Conservation (phyloP, 257 asterid genomes). For the Fraxinus cuspidata region DNA sequence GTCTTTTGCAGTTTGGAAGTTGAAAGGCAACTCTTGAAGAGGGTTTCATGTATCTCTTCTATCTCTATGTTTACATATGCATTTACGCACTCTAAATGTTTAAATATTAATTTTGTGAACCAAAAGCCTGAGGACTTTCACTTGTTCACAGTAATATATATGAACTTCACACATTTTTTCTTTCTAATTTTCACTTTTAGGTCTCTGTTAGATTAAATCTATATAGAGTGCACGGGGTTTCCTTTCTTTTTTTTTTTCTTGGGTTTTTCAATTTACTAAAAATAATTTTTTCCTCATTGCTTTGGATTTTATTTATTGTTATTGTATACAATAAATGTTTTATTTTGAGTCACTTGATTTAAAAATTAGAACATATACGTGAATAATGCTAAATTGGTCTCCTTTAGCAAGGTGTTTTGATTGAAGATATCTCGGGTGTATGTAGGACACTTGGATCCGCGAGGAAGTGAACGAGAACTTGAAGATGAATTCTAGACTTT, state of each 20-base stretch:
- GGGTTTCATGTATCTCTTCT: conserved; percentile 33
- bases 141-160: not conserved
- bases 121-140: not conserved
- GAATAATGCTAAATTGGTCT: not conserved
- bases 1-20: too few species aligned
- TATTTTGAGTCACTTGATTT: not conserved
- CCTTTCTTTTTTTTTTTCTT: too few species aligned
- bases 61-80: not conserved
- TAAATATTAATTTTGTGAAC: not conserved
- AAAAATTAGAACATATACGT: not conserved
- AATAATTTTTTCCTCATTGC: not conserved
- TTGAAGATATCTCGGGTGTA: conserved; percentile 78
- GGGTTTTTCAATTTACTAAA: not conserved
- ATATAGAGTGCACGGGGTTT: not conserved
- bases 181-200: not conserved
- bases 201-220: not conserved
- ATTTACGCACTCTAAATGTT: not conserved
- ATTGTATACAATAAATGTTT: not conserved
- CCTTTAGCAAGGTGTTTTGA: conserved; percentile 1
- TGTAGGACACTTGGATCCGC: conserved; percentile 84
- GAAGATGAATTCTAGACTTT: conserved; percentile 84
- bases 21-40: not conserved
- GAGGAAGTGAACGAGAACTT: conserved; percentile 85
- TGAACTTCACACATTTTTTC: not conserved
- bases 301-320: not conserved